These are phyloP conservation scores for Sphenostylis stenocarpa DNA, from an alignment of 306 rosid genomes.

Conservation along the genomic window DNA sequence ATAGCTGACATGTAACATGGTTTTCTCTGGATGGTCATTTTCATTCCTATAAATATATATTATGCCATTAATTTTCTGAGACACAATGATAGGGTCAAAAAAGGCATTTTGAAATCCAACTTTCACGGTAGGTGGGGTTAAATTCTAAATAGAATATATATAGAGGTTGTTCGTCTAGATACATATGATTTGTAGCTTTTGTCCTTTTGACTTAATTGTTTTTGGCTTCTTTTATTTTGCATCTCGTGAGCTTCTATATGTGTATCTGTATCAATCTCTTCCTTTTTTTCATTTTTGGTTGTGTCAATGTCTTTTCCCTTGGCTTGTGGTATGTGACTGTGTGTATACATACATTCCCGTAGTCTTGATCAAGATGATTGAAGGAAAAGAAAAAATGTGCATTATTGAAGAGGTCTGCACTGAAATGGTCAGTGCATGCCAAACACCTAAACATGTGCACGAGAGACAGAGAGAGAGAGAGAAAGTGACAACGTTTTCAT, in stretches of 20 bases:
- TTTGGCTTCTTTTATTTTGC: constrained; percentile 47
- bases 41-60: not conserved
- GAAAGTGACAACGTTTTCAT: constrained; percentile 31
- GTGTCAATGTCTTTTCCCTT: not conserved
- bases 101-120: constrained; percentile 25
- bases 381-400: constrained; percentile 18
- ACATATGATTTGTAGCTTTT: constrained; percentile 10
- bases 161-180: constrained; percentile 20
- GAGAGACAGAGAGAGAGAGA: constrained; percentile 36
- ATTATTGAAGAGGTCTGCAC: constrained; percentile 17
- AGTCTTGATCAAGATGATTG: constrained; percentile 25
- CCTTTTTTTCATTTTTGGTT: not conserved
- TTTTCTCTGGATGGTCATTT: not conserved
- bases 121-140: constrained; percentile 15
- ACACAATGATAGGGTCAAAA: constrained; percentile 32
- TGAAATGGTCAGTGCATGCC: constrained; percentile 27
- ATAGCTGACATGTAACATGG: not conserved
- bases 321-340: constrained; percentile 17
- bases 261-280: not conserved
- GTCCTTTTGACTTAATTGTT: constrained; percentile 40
- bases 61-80: not conserved
- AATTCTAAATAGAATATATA: constrained; percentile 22
- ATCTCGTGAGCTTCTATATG: constrained; percentile 47
- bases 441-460: constrained; percentile 9
- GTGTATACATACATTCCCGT: not conserved